These are phyloP conservation scores for Dichotomocladium elegans DNA, from an alignment of 371 early-diverging fungal species.

Conservation along the genomic window DNA sequence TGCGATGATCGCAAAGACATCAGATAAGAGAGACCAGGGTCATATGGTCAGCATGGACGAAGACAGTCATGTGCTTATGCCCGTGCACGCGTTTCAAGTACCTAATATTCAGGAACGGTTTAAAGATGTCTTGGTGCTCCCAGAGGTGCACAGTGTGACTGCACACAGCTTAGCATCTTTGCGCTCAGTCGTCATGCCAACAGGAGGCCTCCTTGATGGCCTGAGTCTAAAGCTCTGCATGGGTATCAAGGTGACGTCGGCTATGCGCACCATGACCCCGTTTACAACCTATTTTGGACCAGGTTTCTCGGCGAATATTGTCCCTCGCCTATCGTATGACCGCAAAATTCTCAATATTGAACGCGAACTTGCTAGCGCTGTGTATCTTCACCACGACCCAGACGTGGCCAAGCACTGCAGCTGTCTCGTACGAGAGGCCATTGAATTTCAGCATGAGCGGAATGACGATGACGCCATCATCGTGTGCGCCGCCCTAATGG, in stretches of 20 bases:
- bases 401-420: constrained; percentile 67
- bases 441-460: no score
- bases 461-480: constrained; percentile 51
- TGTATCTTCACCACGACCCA: constrained; percentile 47
- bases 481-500: constrained; percentile 63
- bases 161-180: constrained; percentile 62
- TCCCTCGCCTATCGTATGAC: constrained; percentile 43
- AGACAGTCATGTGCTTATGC: constrained; percentile 57
- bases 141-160: constrained; percentile 23
- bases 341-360: constrained; percentile 33
- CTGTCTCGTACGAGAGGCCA: constrained; percentile 60
- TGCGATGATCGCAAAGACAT: constrained; percentile 20
- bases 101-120: constrained; percentile 57
- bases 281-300: constrained; percentile 67
- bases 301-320: constrained; percentile 50
- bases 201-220: constrained; percentile 35
- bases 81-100: constrained; percentile 65
- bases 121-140: constrained; percentile 39
- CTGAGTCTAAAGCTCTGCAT: constrained; percentile 59
- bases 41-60: no score
- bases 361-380: constrained; percentile 56
- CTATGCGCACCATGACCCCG: constrained; percentile 71
- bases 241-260: constrained; percentile 67
- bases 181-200: constrained; percentile 57
- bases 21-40: constrained; percentile 3